Percentiles rank a stretch among this genome's conserved stretches.
Conservation (phyloP, 1,284 basidiomycete species). For the Ceratobasidium sp. region DNA sequence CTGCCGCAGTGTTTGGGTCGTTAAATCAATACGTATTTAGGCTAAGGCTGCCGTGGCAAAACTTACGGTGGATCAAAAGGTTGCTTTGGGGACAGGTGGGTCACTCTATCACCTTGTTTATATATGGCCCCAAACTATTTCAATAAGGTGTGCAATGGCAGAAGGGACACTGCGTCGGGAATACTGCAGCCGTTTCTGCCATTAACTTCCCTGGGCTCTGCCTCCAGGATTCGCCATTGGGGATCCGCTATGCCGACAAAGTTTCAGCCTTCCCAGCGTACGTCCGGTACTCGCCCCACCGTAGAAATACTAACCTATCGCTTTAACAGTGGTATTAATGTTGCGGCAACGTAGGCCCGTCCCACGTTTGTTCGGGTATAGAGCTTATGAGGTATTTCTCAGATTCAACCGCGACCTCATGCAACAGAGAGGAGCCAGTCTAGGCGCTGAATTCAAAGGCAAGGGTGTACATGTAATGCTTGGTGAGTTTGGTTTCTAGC, state of each 20-base stretch:
- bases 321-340: conserved; percentile 72
- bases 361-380: neutral
- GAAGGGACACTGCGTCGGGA: conserved; percentile 74
- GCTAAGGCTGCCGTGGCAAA: conserved; percentile 65
- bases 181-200: conserved; percentile 71
- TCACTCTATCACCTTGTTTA: neutral
- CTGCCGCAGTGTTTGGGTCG: neutral
- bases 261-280: conserved; percentile 79
- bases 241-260: conserved; percentile 73
- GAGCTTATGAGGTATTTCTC: conserved; percentile 12
- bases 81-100: conserved; percentile 69
- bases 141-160: conserved; percentile 62
- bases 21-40: conserved; percentile 52
- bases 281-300: conserved; percentile 48
- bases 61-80: conserved; percentile 67
- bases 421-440: conserved; percentile 70
- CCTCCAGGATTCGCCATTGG: conserved; percentile 69
- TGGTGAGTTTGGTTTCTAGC: conserved; percentile 54
- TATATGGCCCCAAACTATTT: conserved; percentile 14
- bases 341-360: conserved; percentile 69
- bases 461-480: conserved; percentile 77
- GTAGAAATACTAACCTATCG: neutral
- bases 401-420: conserved; percentile 78
- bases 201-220: conserved; percentile 79
- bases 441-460: conserved; percentile 77